Evolutionary conservation across 139 green algal genomes (phyloP), one percentile per base, ranked within the genome.

Genomic region (Gonium pectorale): DNA sequence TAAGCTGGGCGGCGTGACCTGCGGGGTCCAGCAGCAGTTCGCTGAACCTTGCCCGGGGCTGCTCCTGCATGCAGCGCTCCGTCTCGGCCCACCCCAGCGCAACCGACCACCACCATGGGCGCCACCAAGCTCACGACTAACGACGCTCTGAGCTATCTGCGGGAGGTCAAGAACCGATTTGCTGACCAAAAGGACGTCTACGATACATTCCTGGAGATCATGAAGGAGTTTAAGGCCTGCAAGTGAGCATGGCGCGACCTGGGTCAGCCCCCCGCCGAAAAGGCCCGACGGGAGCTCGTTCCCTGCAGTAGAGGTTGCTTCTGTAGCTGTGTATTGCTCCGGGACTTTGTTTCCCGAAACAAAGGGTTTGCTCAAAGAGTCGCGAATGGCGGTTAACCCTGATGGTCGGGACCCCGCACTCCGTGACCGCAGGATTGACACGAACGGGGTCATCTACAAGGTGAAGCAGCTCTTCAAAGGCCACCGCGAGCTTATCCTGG

Each of bases 191-290:
- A 96, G 72, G 89, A 94, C 26, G 94, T 98, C 9, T 98, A 98
- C 86, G 93, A 99, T 80, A 96, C 93, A 13, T 99, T 99, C 80
- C 85, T 99, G 83, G 97, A 99, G 66, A 98, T 99, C 77, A 99
- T 99, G 97, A 99, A 99, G 90, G 94, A 99, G 86, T 99, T 99
- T 94, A 99, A 99, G 85, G 92, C 97, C 3, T 92, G 97, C 81
- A 92, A 87, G 96, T 98, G 78, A 29, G 88, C 64, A 80, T 80
- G 52, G 49, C 51, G 75, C 75, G 75, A 82, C 75, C 75, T 82
- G 75, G 75, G 75, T 82, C 75, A 67, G 72, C 52, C 49, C 52
- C 49, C 33, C 33, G n/a, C n/a, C n/a, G n/a, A n/a, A 54, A 15
- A 15, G 46, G 15, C 46, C 46, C 46, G 13, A 54, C 15, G 46